Evolutionary conservation across 805 yeast species (phyloP).

Genomic region (Metschnikowia lochheadii): DNA sequence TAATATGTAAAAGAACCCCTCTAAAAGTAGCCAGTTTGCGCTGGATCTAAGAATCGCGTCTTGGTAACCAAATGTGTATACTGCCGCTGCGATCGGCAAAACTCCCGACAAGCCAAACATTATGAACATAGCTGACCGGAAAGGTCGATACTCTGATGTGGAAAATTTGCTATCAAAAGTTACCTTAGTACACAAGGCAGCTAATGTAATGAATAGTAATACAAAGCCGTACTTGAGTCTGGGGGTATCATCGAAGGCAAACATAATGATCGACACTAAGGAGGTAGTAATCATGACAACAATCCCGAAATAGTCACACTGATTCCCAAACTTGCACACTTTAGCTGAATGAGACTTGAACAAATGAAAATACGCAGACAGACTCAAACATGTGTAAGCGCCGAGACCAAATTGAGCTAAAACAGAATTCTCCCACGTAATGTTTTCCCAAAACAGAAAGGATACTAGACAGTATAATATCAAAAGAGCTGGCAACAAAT

Average conservation of each 20-base stretch:
- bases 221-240: slow-evolving; percentile 36
- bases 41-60: slow-evolving; percentile 51
- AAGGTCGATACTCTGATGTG: slow-evolving; percentile 67
- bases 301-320: slow-evolving; percentile 73
- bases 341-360: slow-evolving; percentile 60
- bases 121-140: slow-evolving; percentile 75
- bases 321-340: slow-evolving; percentile 57
- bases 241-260: slow-evolving; percentile 44
- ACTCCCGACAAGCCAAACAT: slow-evolving; percentile 75
- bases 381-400: slow-evolving; percentile 53
- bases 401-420: slow-evolving; percentile 55
- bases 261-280: slow-evolving; percentile 29
- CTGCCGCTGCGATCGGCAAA: slow-evolving; percentile 61
- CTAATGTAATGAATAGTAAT: slow-evolving; percentile 49
- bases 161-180: slow-evolving; percentile 66
- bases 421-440: slow-evolving; percentile 43
- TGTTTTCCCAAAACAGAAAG: background rate
- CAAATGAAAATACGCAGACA: slow-evolving; percentile 65
- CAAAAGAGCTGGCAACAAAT: slow-evolving; percentile 44
- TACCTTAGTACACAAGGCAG: slow-evolving; percentile 55
- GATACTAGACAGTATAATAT: slow-evolving; percentile 7
- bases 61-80: slow-evolving; percentile 43
- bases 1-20: slow-evolving; percentile 67
- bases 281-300: slow-evolving; percentile 54
- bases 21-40: slow-evolving; percentile 58